Evolutionary conservation across 257 asterid species (phyloP), one percentile per base, ranked within the genome.

Genomic region (Solanum tarijense): DNA sequence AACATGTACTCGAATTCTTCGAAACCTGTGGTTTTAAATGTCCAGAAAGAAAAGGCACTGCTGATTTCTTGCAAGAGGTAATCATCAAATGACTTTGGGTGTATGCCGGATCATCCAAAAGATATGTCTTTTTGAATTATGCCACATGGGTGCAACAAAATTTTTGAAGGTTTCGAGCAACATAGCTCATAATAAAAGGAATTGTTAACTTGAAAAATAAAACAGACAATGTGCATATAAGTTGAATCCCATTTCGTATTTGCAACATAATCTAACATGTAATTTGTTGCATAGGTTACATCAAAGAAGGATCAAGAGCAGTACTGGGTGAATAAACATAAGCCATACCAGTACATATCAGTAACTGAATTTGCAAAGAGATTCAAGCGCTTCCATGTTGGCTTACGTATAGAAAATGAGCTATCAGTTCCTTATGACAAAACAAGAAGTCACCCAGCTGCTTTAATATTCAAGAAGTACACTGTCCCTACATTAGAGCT

Each of bases 21-120:
- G 91, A 79, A 76, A 88, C 87, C 14, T 92, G 93, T 88, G 98
- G 97, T 2, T 95, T 95, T 87, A 88, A 85, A 86, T 95, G 98
- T 88, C 98, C 98, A 0, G 93, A 95, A 55, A 94, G 97, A 86
- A 94, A 95, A 87, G 98, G 97, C 82, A 91, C 93, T 84, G 97
- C 98, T 35, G 98, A 95, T 87, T 95, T 95, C 92, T 88, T 95
- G 65, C 98, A 95, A 90, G 98, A 95, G 95, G 98, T 93, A 93
- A 16, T 81, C n/a, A 79, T 79, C 66, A 79, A 43, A 43, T 79
- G 65, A 58, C 66, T 55, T 55, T 55, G 66, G 25, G 10, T 55
- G 4, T 18, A 21, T 55, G 65, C 20, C 25, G 11, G n/a, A 55
- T 55, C 65, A 55, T 55, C 65, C 65, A 55, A 73, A 34, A 32